phyloP scores from a whole-genome alignment of 2,329 filamentous ascomycete genomes.

The Bipolaris oryzae region DNA sequence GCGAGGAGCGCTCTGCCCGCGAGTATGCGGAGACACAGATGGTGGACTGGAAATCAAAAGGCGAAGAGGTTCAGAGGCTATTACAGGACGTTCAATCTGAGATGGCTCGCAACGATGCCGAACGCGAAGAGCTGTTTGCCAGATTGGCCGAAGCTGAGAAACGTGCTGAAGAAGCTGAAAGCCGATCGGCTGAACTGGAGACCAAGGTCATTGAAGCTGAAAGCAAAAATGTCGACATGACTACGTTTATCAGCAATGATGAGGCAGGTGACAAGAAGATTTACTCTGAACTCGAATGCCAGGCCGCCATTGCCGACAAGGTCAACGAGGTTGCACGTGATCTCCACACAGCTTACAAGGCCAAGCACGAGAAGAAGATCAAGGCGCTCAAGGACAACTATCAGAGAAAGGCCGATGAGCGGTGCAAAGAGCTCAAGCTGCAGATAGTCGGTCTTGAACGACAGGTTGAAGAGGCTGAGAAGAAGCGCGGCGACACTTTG shows the following conservation, averaged over 20 bases:
- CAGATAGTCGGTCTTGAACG: constrained; percentile 71
- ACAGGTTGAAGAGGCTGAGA: constrained; percentile 76
- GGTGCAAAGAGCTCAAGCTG: constrained; percentile 75
- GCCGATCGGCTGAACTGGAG: constrained; percentile 73
- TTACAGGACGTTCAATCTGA: constrained; percentile 81
- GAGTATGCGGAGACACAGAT: constrained; percentile 78
- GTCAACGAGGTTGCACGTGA: constrained; percentile 78
- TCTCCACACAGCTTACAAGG: constrained; percentile 90
- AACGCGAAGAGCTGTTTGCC: constrained; percentile 77
- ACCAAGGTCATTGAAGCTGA: constrained; percentile 57
- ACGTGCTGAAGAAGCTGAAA: constrained; percentile 74
- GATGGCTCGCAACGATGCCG: constrained; percentile 76
- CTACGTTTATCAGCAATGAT: constrained; percentile 54
- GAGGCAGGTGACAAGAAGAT: constrained; percentile 46
- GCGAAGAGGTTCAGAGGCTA: constrained; percentile 83
- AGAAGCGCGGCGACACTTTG: constrained; percentile 69
- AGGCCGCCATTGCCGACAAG: constrained; percentile 82
- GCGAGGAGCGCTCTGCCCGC: constrained; percentile 73
- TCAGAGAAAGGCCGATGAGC: constrained; percentile 88
- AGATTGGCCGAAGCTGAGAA: constrained; percentile 78
- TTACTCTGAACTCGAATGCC: constrained; percentile 52
- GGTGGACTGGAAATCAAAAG: constrained; percentile 81
- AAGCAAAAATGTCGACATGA: constrained; percentile 76
- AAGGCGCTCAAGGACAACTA: constrained; percentile 82
- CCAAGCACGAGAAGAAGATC: constrained; percentile 96